Evolutionary conservation across 148 eudicot species (phyloP).

Genomic region (Camellia lanceoleosa): DNA sequence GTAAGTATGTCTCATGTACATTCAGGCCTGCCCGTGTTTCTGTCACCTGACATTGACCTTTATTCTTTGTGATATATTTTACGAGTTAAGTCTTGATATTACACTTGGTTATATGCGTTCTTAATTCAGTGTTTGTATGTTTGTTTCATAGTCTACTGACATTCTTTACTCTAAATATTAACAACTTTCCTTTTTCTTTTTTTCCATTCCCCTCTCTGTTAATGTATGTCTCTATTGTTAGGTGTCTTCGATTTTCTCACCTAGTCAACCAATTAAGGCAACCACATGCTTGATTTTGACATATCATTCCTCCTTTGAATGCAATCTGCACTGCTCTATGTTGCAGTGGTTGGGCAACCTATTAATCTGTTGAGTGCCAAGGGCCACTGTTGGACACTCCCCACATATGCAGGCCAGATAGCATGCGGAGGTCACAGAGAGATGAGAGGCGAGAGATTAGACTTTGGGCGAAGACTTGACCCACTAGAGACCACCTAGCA

Average conservation of each 20-base stretch:
- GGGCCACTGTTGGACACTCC: not conserved
- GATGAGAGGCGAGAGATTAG: no score
- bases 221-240: not conserved
- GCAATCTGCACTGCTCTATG: not conserved
- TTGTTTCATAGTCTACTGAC: not conserved
- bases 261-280: not conserved
- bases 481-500: no score
- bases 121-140: not conserved
- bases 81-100: not conserved
- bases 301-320: not conserved
- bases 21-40: conserved; percentile 1
- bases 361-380: not conserved
- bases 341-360: not conserved
- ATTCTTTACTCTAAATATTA: not conserved
- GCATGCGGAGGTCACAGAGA: no score
- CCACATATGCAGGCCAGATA: no score
- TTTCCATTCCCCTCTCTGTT: not conserved
- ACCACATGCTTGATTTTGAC: not conserved
- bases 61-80: conserved; percentile 4
- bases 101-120: not conserved
- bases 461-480: no score
- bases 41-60: not conserved
- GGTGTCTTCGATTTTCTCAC: not conserved
- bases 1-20: conserved; percentile 32
- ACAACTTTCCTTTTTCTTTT: not conserved